phyloP scores from a whole-genome alignment of 495 filamentous ascomycete species.

The Neurospora sublineolata region DNA sequence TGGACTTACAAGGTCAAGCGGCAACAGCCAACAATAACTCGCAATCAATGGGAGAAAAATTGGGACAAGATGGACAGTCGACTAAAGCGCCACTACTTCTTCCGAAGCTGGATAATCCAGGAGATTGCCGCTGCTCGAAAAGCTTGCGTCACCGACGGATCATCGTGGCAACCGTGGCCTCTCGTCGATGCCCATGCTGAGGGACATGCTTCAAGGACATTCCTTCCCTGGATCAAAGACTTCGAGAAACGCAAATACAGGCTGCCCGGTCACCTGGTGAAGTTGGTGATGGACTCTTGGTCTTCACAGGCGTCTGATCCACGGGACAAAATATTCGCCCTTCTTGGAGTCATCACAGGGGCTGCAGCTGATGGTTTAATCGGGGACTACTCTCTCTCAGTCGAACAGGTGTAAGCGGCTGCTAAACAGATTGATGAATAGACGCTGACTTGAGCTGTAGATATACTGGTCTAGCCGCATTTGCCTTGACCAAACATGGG shows the following conservation, averaged over 20 bases:
- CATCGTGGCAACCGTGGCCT: constrained; percentile 9
- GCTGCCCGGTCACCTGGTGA: constrained; percentile 5
- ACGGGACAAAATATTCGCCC: constrained; percentile 20
- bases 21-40: not conserved
- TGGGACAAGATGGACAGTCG: constrained; percentile 8
- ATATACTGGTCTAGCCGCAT: constrained; percentile 10
- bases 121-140: constrained; percentile 13
- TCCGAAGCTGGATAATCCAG: constrained; percentile 17
- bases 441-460: not conserved
- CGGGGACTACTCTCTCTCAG: constrained; percentile 13
- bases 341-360: constrained; percentile 13
- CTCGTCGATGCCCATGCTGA: constrained; percentile 1
- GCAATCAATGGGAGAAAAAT: constrained; percentile 1
- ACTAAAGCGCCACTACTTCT: constrained; percentile 12
- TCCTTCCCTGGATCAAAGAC: constrained; percentile 10
- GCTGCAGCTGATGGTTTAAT: constrained; percentile 8
- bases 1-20: not conserved
- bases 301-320: constrained; percentile 14
- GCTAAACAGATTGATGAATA: not conserved
- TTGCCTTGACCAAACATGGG: constrained; percentile 5
- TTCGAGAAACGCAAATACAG: constrained; percentile 9
- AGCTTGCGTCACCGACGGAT: constrained; percentile 10
- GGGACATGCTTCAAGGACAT: not conserved
- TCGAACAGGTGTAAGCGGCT: constrained; percentile 7
- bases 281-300: constrained; percentile 14